Percentiles rank a stretch among this genome's conserved stretches.
phyloP scores from a whole-genome alignment of 192 early-diverging fungal genomes.

The Entomortierella chlamydospora region DNA sequence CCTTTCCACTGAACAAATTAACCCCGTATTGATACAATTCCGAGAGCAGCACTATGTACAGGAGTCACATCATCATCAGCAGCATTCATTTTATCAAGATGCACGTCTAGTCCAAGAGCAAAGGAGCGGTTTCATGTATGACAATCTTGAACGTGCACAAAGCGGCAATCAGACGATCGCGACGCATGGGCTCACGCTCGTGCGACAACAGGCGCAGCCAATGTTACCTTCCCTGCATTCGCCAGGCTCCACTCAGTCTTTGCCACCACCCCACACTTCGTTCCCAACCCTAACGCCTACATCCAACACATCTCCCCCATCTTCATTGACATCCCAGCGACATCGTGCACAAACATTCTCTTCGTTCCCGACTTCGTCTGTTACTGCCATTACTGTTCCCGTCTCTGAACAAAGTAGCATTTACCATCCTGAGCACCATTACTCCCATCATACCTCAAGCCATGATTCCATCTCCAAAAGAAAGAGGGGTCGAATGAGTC shows the following conservation, averaged over 20 bases:
- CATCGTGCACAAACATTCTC: conserved; percentile 33
- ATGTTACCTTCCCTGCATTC: neutral
- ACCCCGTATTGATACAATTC: neutral
- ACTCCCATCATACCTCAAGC: neutral
- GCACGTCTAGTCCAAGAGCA: neutral
- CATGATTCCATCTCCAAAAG: conserved; percentile 12
- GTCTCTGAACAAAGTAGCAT: neutral
- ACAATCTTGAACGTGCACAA: neutral
- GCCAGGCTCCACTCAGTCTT: neutral
- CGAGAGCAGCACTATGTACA: neutral
- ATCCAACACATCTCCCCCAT: neutral
- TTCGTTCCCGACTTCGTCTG: conserved; percentile 5
- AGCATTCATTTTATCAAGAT: neutral
- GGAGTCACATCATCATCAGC: neutral
- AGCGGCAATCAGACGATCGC: neutral
- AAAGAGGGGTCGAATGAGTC: conserved; percentile 21
- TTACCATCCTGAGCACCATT: neutral
- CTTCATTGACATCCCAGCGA: conserved; percentile 1
- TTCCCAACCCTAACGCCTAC: neutral
- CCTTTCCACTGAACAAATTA: neutral
- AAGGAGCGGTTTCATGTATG: neutral
- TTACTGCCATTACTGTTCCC: conserved; percentile 1
- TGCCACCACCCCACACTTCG: neutral
- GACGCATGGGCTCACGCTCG: neutral
- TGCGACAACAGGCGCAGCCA: neutral